phyloP scores from a whole-genome alignment of 2,329 filamentous ascomycete species.

The Madurella mycetomatis region DNA sequence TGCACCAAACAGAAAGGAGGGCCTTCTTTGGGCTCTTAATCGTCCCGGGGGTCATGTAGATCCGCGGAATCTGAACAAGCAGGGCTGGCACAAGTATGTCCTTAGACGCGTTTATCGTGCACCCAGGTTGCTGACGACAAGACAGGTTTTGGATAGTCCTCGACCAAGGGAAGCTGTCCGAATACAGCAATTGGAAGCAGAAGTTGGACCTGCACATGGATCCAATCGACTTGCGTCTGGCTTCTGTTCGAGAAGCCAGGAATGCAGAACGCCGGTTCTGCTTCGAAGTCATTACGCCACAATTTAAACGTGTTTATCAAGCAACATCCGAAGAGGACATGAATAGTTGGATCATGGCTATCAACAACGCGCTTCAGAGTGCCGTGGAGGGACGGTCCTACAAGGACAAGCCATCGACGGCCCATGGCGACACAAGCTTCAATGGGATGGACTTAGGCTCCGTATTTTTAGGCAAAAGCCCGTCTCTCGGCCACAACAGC shows the following conservation, averaged over 20 bases:
- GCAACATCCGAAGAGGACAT: constrained; percentile 97
- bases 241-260: constrained; percentile 90
- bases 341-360: constrained; percentile 91
- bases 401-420: constrained; percentile 46
- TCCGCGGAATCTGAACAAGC: constrained; percentile 90
- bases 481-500: constrained; percentile 55
- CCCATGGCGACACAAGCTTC: constrained; percentile 48
- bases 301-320: constrained; percentile 94
- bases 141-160: constrained; percentile 96
- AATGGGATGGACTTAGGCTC: constrained; percentile 84
- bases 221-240: constrained; percentile 93
- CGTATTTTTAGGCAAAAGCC: constrained; percentile 86
- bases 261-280: constrained; percentile 94
- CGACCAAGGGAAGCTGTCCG: constrained; percentile 91
- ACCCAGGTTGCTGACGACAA: constrained; percentile 14
- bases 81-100: constrained; percentile 95
- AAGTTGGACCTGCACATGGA: constrained; percentile 96
- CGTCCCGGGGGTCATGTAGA: constrained; percentile 91
- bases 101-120: not conserved
- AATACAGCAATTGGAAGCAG: constrained; percentile 99
- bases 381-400: constrained; percentile 79
- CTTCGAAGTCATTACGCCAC: constrained; percentile 96
- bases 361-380: constrained; percentile 96
- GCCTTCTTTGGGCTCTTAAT: constrained; percentile 89
- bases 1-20: constrained; percentile 79